Evolutionary conservation across 2,329 filamentous ascomycete species (phyloP).

Genomic region (Bipolaris zeicola): DNA sequence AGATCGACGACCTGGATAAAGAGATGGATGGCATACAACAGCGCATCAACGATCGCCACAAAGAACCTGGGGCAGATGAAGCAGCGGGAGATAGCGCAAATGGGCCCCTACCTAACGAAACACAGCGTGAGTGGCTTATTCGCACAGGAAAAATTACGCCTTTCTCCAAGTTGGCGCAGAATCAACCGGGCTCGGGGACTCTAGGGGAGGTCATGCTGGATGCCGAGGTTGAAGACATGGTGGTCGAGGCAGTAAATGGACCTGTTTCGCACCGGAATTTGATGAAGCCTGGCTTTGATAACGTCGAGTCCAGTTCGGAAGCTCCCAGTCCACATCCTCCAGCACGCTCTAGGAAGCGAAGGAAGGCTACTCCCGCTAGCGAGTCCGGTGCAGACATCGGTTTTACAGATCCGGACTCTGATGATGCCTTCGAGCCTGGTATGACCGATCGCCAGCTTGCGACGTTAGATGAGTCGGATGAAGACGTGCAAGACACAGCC

Average conservation of each 20-base stretch:
- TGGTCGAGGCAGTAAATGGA: slow-evolving; percentile 50
- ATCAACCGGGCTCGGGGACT: slow-evolving; percentile 68
- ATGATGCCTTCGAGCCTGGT: slow-evolving; percentile 50
- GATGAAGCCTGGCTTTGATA: slow-evolving; percentile 55
- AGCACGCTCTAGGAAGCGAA: slow-evolving; percentile 49
- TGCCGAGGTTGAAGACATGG: slow-evolving; percentile 72
- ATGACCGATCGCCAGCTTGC: slow-evolving; percentile 49
- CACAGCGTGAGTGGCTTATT: slow-evolving; percentile 85
- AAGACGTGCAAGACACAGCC: slow-evolving; percentile 39
- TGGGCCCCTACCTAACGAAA: slow-evolving; percentile 76
- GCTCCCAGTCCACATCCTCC: slow-evolving; percentile 36
- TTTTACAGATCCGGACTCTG: slow-evolving; percentile 43
- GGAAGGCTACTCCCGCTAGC: slow-evolving; percentile 31
- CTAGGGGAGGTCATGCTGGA: slow-evolving; percentile 80
- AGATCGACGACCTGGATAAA: slow-evolving; percentile 67
- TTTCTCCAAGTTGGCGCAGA: slow-evolving; percentile 78
- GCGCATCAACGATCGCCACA: slow-evolving; percentile 77
- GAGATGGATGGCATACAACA: slow-evolving; percentile 81
- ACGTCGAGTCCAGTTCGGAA: slow-evolving; percentile 36
- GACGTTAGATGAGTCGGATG: slow-evolving; percentile 47
- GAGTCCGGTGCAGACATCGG: slow-evolving; percentile 26
- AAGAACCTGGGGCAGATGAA: slow-evolving; percentile 57
- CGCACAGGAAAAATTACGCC: slow-evolving; percentile 97
- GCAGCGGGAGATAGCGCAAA: slow-evolving; percentile 55
- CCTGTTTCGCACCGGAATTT: slow-evolving; percentile 56